phyloP scores from a whole-genome alignment of 306 rosid genomes.

The Calophaca sinica region DNA sequence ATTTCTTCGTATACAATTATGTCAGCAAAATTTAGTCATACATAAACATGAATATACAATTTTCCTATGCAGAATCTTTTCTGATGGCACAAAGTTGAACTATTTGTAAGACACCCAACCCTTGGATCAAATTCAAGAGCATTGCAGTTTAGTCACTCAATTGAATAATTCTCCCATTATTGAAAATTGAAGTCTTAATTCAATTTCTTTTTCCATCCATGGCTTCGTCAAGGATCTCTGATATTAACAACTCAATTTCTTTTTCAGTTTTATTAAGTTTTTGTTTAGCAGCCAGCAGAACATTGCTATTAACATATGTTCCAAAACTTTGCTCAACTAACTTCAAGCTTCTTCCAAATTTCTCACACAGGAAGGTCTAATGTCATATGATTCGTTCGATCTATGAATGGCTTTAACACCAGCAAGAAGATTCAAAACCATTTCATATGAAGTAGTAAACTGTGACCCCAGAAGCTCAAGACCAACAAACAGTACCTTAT shows the following conservation, averaged over 20 bases:
- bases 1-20: too few species aligned
- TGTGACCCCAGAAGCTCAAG: slow-evolving; percentile 93
- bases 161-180: too few species aligned
- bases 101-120: too few species aligned
- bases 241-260: slow-evolving; percentile 72
- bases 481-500: slow-evolving; percentile 88
- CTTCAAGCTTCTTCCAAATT: slow-evolving; percentile 96
- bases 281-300: slow-evolving; percentile 93
- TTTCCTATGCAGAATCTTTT: too few species aligned
- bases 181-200: too few species aligned
- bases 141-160: too few species aligned
- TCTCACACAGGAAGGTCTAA: slow-evolving; percentile 58
- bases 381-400: slow-evolving; percentile 63
- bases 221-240: slow-evolving; percentile 79
- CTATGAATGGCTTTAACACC: slow-evolving; percentile 80
- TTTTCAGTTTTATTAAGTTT: slow-evolving; percentile 71
- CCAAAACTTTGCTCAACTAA: slow-evolving; percentile 98
- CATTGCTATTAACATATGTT: slow-evolving; percentile 91
- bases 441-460: slow-evolving; percentile 95
- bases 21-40: too few species aligned
- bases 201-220: slow-evolving; percentile 67
- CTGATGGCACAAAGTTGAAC: too few species aligned
- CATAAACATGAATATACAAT: too few species aligned
- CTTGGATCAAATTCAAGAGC: too few species aligned
- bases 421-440: slow-evolving; percentile 93